Conservation (phyloP, 2,329 filamentous ascomycete species). For the Colletotrichum graminicola region DNA sequence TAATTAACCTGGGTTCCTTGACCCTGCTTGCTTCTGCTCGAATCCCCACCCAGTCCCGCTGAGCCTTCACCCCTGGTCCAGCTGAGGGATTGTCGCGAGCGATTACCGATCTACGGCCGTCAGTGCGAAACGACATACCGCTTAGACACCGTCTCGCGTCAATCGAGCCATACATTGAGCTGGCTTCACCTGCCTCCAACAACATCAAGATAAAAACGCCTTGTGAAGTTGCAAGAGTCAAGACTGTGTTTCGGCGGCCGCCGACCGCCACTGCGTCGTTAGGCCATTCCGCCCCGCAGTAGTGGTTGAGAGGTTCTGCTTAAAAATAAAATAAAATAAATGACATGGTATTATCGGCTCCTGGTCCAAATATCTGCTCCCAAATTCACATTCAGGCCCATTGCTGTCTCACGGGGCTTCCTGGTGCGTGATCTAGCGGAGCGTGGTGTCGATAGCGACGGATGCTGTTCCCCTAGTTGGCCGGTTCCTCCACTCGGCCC, state of each 20-base stretch:
- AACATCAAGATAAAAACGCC: not conserved
- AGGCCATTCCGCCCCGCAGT: not conserved
- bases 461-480: constrained; percentile 12
- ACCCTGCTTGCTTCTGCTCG: not conserved
- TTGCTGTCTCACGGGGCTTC: not conserved
- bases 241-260: not conserved
- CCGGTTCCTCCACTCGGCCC: constrained; percentile 11
- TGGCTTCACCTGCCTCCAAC: not conserved
- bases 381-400: not conserved
- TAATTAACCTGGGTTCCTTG: not conserved
- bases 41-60: constrained; percentile 11
- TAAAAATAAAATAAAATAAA: too few relatives aligned
- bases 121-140: not conserved
- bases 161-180: constrained; percentile 2
- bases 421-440: not conserved
- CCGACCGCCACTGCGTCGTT: not conserved
- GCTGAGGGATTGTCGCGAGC: constrained; percentile 24
- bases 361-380: not conserved
- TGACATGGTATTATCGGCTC: too few relatives aligned
- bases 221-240: not conserved
- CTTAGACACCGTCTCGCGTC: constrained; percentile 8
- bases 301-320: not conserved
- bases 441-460: constrained; percentile 10
- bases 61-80: constrained; percentile 18
- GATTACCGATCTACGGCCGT: constrained; percentile 7